Evolutionary conservation across 306 rosid genomes (phyloP).

Genomic region (Rubus parviflorus): DNA sequence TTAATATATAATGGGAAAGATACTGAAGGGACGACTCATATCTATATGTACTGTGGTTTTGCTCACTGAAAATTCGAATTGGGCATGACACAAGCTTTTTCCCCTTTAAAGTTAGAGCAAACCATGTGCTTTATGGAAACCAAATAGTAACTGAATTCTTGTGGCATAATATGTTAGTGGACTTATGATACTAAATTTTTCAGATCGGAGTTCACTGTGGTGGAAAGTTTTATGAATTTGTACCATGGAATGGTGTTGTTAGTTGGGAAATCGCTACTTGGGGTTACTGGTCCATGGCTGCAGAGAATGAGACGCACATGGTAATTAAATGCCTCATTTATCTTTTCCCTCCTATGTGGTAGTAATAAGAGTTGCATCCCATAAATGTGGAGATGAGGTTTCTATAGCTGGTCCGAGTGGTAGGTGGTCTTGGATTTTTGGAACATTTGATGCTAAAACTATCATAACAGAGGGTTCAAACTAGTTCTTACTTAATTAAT

Average conservation of each 20-base stretch:
- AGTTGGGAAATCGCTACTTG: conserved; percentile 83
- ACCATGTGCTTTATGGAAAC: not conserved
- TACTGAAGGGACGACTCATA: not conserved
- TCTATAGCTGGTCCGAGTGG: not conserved
- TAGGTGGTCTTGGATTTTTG: not conserved
- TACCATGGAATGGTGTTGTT: conserved; percentile 85
- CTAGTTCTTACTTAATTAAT: not conserved
- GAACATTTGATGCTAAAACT: conserved; percentile 1
- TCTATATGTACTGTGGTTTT: not conserved
- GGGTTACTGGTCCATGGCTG: conserved; percentile 79
- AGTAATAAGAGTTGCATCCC: not conserved
- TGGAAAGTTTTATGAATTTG: conserved; percentile 85
- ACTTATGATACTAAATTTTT: conserved; percentile 30
- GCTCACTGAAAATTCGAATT: not conserved
- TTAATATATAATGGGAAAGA: not conserved
- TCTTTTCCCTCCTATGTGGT: not conserved
- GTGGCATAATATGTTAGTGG: conserved; percentile 8
- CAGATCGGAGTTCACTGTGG: conserved; percentile 85
- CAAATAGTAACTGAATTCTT: conserved; percentile 13
- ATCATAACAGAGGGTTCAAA: not conserved
- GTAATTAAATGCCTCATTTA: conserved; percentile 39
- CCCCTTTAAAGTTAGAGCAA: conserved; percentile 3
- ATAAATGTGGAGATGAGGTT: not conserved
- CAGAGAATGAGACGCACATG: conserved; percentile 68
- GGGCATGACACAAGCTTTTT: not conserved